These are phyloP conservation scores for Flaveria sonorensis DNA, from an alignment of 129 eudicot species.

Conservation along the genomic window DNA sequence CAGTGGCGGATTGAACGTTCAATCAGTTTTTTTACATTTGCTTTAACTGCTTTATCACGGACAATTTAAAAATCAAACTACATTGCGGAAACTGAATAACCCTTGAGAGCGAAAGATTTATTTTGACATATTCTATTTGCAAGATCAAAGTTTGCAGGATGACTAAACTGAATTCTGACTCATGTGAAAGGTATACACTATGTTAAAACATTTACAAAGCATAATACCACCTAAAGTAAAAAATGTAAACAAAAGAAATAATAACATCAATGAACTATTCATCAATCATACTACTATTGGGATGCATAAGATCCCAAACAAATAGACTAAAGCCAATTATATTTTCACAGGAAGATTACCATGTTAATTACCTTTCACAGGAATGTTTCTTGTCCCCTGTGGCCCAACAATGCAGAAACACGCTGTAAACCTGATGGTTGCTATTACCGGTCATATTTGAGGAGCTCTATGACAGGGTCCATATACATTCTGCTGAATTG, in stretches of 20 bases:
- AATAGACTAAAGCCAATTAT: conserved; percentile 14
- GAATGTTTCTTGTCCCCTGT: background rate
- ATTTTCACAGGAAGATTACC: conserved; percentile 16
- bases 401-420: conserved; percentile 2
- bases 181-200: conserved; percentile 29
- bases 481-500: background rate
- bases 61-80: background rate
- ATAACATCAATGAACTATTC: conserved; percentile 11
- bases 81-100: background rate
- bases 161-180: conserved; percentile 28
- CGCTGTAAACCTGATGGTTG: conserved; percentile 9
- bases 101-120: background rate
- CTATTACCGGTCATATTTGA: conserved; percentile 15
- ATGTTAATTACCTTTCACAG: conserved; percentile 1
- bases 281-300: conserved; percentile 18
- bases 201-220: conserved; percentile 37
- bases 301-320: conserved; percentile 1
- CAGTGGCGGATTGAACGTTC: no score
- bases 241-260: conserved; percentile 19
- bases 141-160: conserved; percentile 2
- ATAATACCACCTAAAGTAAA: conserved; percentile 34
- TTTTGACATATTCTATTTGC: no score
- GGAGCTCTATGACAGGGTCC: background rate
- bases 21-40: no score
- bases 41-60: no score